Percentiles rank a stretch among this genome's conserved stretches.
These are phyloP conservation scores for Acacia concinna DNA, from an alignment of 331 rosid genomes.

Conservation along the genomic window DNA sequence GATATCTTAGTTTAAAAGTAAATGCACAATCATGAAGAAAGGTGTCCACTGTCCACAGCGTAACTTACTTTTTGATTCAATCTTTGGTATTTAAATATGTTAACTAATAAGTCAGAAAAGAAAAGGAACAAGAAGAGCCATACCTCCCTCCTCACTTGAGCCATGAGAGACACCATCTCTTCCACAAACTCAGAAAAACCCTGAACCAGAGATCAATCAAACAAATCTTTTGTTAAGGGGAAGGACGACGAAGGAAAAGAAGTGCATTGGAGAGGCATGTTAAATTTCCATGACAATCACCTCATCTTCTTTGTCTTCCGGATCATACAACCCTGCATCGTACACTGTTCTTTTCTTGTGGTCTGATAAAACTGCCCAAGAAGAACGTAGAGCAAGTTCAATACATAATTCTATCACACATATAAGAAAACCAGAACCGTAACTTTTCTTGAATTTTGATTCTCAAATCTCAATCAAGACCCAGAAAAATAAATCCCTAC, in stretches of 20 bases:
- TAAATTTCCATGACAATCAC: constrained; percentile 27
- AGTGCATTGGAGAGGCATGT: not conserved
- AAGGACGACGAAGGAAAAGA: not conserved
- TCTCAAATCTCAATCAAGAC: not conserved
- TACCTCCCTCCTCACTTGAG: constrained; percentile 64
- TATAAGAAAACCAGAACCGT: not conserved
- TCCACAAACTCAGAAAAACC: constrained; percentile 66
- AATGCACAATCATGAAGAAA: not conserved
- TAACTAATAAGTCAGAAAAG: not conserved
- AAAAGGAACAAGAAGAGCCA: not conserved
- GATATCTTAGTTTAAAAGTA: not conserved
- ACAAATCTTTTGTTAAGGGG: not conserved
- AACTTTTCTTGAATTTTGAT: not conserved
- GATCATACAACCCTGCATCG: constrained; percentile 72
- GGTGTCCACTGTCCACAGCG: not conserved
- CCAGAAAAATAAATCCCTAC: constrained; percentile 30
- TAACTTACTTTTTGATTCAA: not conserved
- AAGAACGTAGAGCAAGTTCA: not conserved
- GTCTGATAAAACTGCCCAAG: constrained; percentile 72
- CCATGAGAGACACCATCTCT: constrained; percentile 77
- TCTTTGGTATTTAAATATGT: not conserved
- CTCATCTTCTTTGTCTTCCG: constrained; percentile 66
- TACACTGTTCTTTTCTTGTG: constrained; percentile 60
- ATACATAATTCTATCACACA: not conserved
- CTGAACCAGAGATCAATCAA: constrained; percentile 42